These are phyloP conservation scores for Metschnikowia corniflorae DNA, from an alignment of 805 yeast genomes.

Conservation along the genomic window DNA sequence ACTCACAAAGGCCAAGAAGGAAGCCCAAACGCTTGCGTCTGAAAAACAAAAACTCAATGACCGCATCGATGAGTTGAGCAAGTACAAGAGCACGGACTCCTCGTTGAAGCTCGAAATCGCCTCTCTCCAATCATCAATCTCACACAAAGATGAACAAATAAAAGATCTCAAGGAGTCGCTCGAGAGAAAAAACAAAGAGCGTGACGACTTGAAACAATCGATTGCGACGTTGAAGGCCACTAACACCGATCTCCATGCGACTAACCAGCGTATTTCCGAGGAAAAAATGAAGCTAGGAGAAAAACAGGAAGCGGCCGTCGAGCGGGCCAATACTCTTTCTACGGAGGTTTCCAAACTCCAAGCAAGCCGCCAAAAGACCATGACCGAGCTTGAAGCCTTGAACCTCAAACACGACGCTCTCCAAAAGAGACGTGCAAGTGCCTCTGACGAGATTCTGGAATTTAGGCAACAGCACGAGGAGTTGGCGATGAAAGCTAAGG, in stretches of 20 bases:
- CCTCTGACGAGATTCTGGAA: slow-evolving; percentile 38
- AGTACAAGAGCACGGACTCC: slow-evolving; percentile 37
- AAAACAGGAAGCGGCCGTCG: slow-evolving; percentile 39
- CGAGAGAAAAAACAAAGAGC: slow-evolving; percentile 32
- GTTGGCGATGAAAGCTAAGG: slow-evolving; percentile 60
- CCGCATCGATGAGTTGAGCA: slow-evolving; percentile 27
- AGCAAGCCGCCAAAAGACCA: slow-evolving; percentile 39
- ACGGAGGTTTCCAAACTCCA: slow-evolving; percentile 40
- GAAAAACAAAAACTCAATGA: slow-evolving; percentile 41
- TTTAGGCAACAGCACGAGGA: slow-evolving; percentile 72
- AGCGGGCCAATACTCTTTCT: slow-evolving; percentile 28
- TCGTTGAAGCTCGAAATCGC: slow-evolving; percentile 48
- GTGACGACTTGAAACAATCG: slow-evolving; percentile 36
- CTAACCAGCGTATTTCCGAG: slow-evolving; percentile 32
- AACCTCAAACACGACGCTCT: slow-evolving; percentile 35
- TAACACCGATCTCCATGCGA: slow-evolving; percentile 36
- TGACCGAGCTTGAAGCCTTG: slow-evolving; percentile 37
- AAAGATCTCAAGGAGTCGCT: slow-evolving; percentile 34
- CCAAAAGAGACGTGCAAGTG: slow-evolving; percentile 30
- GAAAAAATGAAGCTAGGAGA: slow-evolving; percentile 40
- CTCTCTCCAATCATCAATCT: slow-evolving; percentile 41
- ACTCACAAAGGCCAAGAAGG: slow-evolving; percentile 21
- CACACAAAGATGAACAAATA: slow-evolving; percentile 43
- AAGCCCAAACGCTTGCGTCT: slow-evolving; percentile 14
- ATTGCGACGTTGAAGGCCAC: slow-evolving; percentile 39